These are phyloP conservation scores for Schizopora paradoxa DNA, from an alignment of 1,284 basidiomycete species.

Conservation along the genomic window DNA sequence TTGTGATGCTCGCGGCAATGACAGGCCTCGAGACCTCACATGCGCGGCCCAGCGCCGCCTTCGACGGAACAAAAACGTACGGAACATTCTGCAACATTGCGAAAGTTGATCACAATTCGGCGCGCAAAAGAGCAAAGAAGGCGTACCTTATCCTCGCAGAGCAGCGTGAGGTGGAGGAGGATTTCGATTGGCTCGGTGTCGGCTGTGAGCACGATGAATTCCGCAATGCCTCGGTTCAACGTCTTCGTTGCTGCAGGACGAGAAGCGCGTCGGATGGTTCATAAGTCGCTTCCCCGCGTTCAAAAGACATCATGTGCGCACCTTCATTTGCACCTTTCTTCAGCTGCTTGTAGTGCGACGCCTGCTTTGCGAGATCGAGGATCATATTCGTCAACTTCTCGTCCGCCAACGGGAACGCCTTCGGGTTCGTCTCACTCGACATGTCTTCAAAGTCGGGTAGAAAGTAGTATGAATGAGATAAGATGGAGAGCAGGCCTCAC, in stretches of 20 bases:
- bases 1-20: constrained; percentile 93
- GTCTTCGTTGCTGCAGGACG: constrained; percentile 85
- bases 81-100: constrained; percentile 74
- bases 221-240: constrained; percentile 96
- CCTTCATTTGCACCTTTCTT: constrained; percentile 99
- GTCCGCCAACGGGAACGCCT: constrained; percentile 92
- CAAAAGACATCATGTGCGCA: too few species aligned
- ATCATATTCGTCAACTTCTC: constrained; percentile 93
- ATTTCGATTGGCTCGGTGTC: constrained; percentile 99
- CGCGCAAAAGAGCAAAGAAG: background rate
- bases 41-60: constrained; percentile 92
- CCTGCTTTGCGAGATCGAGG: constrained; percentile 86
- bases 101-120: constrained; percentile 10
- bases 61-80: constrained; percentile 92
- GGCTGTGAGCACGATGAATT: constrained; percentile 97
- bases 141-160: constrained; percentile 95
- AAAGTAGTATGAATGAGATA: too few species aligned
- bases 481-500: too few species aligned
- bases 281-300: too few species aligned
- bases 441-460: too few species aligned
- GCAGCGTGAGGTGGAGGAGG: constrained; percentile 90
- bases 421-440: too few species aligned
- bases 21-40: constrained; percentile 96
- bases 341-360: constrained; percentile 90
- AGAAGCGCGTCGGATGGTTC: too few species aligned